A percentile compares a stretch with the other conserved stretches of the same genome.
Conservation (phyloP, 1,284 basidiomycete species). For the Tilletia indica region DNA sequence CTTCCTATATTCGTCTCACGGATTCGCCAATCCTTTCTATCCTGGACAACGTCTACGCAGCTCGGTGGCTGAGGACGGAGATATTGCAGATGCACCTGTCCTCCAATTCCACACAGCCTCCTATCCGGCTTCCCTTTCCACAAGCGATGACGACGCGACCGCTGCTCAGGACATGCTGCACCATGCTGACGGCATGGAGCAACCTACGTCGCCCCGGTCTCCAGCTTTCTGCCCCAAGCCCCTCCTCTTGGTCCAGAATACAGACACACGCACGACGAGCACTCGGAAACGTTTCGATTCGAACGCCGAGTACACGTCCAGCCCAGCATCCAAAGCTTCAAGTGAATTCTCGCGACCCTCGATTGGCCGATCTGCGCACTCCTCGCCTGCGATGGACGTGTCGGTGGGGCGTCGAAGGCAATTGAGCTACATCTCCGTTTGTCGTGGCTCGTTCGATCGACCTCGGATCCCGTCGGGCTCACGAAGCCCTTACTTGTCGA, state of each 20-base stretch:
- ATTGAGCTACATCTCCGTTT: conserved; percentile 1
- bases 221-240: conserved; percentile 2
- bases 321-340: not conserved
- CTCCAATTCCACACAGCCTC: not conserved
- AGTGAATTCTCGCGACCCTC: conserved; percentile 5
- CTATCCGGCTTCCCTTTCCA: not conserved
- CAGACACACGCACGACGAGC: not conserved
- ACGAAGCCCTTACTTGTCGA: not conserved
- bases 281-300: not conserved
- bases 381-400: not conserved
- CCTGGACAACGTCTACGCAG: not conserved
- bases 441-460: conserved; percentile 1
- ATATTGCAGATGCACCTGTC: not conserved
- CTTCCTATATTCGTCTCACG: not conserved
- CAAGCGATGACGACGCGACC: too few relatives aligned
- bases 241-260: not conserved
- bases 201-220: not conserved
- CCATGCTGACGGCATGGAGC: not conserved
- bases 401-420: not conserved
- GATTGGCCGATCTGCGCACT: not conserved
- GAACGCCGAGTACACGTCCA: not conserved
- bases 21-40: not conserved
- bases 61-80: not conserved
- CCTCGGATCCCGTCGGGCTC: not conserved
- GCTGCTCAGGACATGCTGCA: too few relatives aligned